A percentile compares a stretch with the other conserved stretches of the same genome.
phyloP scores from a whole-genome alignment of 306 rosid species.

The Leucaena leucocephala region DNA sequence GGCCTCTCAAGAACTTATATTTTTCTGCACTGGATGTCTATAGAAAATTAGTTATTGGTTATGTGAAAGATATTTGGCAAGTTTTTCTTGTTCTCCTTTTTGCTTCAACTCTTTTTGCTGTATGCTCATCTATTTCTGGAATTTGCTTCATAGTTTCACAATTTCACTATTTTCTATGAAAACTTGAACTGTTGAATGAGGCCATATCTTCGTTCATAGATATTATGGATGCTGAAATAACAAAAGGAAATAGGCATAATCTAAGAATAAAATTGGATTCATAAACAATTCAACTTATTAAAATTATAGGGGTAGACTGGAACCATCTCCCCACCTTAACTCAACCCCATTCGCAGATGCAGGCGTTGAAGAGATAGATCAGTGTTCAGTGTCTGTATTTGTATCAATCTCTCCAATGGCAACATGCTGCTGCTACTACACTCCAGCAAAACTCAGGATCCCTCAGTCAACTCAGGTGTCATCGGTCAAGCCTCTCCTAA shows the following conservation, averaged over 20 bases:
- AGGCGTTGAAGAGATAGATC: background rate
- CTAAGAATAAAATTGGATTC: background rate
- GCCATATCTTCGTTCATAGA: background rate
- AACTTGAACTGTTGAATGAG: no score
- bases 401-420: conserved; percentile 12
- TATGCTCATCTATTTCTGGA: background rate
- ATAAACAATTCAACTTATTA: background rate
- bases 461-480: conserved; percentile 10
- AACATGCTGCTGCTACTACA: conserved; percentile 2
- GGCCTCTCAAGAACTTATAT: background rate
- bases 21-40: background rate
- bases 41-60: background rate
- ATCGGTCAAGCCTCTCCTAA: conserved; percentile 35
- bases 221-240: background rate
- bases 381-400: background rate
- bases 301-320: background rate
- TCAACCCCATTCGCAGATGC: background rate
- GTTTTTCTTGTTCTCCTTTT: background rate
- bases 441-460: conserved; percentile 27
- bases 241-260: background rate
- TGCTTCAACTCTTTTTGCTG: background rate
- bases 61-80: background rate
- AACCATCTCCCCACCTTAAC: background rate
- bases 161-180: background rate
- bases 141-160: background rate